phyloP scores from a whole-genome alignment of 1,139 yeast species.

The Petasospora fabianii region DNA sequence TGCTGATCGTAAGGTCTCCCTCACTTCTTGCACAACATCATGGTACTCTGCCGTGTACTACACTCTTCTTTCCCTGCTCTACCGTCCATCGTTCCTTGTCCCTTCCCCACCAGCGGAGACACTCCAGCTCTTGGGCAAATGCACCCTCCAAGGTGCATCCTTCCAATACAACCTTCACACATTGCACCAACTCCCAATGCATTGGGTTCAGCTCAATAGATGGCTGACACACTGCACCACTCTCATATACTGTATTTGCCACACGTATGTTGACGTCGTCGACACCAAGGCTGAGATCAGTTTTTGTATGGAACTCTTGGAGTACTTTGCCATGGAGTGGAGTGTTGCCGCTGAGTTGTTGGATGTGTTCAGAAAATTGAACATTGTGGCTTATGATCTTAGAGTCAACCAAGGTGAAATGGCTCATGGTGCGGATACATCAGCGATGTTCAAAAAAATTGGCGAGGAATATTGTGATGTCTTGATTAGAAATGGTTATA shows the following conservation, averaged over 20 bases:
- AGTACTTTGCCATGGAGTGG: conserved; percentile 45
- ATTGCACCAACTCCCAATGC: conserved; percentile 40
- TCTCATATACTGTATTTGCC: conserved; percentile 42
- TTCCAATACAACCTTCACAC: conserved; percentile 41
- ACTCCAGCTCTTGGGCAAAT: conserved; percentile 39
- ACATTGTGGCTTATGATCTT: too few species aligned
- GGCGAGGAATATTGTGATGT: conserved; percentile 42
- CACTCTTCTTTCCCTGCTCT: conserved; percentile 39
- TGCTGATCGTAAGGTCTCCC: conserved; percentile 27
- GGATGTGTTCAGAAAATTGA: conserved; percentile 39
- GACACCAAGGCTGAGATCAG: conserved; percentile 43
- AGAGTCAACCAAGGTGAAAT: conserved; percentile 32
- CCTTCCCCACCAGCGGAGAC: conserved; percentile 40
- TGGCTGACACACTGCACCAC: conserved; percentile 44
- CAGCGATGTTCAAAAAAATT: conserved; percentile 6
- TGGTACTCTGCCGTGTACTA: conserved; percentile 47
- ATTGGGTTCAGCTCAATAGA: conserved; percentile 46
- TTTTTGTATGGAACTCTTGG: conserved; percentile 42
- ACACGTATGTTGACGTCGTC: conserved; percentile 41
- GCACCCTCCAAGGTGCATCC: conserved; percentile 22
- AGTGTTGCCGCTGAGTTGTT: conserved; percentile 42
- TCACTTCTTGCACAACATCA: conserved; percentile 38
- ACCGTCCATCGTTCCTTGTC: conserved; percentile 44
- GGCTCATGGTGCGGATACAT: conserved; percentile 13
- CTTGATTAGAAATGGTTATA: conserved; percentile 39